Percentiles rank a stretch among this genome's conserved stretches.
Evolutionary conservation across 2,329 filamentous ascomycete species (phyloP).

Genomic region (Penicillium sclerotigenum): DNA sequence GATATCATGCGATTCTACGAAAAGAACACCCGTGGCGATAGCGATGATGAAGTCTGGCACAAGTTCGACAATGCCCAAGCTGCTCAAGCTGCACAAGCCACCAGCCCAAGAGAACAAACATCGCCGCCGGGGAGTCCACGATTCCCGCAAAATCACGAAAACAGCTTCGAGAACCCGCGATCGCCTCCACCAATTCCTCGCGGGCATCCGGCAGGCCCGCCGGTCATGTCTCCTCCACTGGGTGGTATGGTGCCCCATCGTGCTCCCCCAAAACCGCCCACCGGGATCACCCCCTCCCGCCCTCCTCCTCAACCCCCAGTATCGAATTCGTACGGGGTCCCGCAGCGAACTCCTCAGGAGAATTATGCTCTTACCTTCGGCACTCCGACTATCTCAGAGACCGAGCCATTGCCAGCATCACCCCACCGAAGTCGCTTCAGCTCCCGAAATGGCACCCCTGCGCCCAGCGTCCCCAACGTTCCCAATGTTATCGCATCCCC

Average conservation of each 20-base stretch:
- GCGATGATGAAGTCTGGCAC: conserved; percentile 86
- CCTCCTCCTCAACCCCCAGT: conserved; percentile 43
- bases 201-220: conserved; percentile 46
- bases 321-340: conserved; percentile 37
- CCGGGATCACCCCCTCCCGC: conserved; percentile 41
- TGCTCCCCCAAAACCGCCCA: conserved; percentile 83
- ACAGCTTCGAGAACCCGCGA: conserved; percentile 95
- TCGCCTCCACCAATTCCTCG: conserved; percentile 84
- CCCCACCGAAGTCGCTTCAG: conserved; percentile 68
- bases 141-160: conserved; percentile 84
- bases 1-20: conserved; percentile 97
- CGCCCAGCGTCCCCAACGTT: conserved; percentile 42
- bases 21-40: conserved; percentile 76
- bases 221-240: conserved; percentile 44
- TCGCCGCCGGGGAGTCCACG: conserved; percentile 80
- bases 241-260: conserved; percentile 70
- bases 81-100: conserved; percentile 51
- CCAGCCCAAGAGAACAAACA: conserved; percentile 36
- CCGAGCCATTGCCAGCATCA: conserved; percentile 60
- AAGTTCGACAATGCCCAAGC: conserved; percentile 82
- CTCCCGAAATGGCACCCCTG: conserved; percentile 58
- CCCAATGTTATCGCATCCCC: conserved; percentile 38
- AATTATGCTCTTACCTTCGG: conserved; percentile 37
- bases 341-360: conserved; percentile 60
- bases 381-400: conserved; percentile 54